These are phyloP conservation scores for Fusarium penzigii DNA, from an alignment of 2,329 filamentous ascomycete genomes.

Conservation along the genomic window DNA sequence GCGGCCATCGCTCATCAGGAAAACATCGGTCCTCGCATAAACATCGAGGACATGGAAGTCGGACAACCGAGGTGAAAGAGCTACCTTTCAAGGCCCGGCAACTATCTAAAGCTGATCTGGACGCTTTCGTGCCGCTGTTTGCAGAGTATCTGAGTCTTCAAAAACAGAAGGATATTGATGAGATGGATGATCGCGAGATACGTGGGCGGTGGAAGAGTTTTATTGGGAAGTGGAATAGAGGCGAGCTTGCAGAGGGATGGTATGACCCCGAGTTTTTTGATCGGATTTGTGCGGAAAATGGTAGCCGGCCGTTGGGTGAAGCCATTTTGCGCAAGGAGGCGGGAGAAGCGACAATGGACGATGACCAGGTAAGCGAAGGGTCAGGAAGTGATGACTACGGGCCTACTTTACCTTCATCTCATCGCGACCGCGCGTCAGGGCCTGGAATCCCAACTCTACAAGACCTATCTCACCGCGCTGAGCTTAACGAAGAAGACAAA, in stretches of 20 bases:
- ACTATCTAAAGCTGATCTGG: conserved; percentile 70
- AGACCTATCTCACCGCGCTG: conserved; percentile 67
- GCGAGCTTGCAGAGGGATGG: conserved; percentile 86
- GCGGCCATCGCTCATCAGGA: conserved; percentile 15
- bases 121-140: conserved; percentile 69
- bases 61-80: conserved; percentile 9
- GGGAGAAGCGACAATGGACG: conserved; percentile 31
- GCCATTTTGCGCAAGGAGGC: conserved; percentile 13
- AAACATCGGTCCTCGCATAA: conserved; percentile 28
- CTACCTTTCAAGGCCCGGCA: conserved; percentile 68
- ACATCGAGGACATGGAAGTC: conserved; percentile 19
- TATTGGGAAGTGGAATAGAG: conserved; percentile 85
- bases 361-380: conserved; percentile 43
- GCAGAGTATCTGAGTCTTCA: conserved; percentile 86
- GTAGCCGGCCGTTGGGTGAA: conserved; percentile 6
- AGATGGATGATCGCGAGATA: conserved; percentile 72
- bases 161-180: conserved; percentile 70
- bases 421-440: conserved; percentile 40
- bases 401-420: conserved; percentile 32
- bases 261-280: conserved; percentile 77
- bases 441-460: conserved; percentile 69
- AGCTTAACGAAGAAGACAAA: conserved; percentile 51
- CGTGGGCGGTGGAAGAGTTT: conserved; percentile 94
- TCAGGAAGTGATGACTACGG: conserved; percentile 57
- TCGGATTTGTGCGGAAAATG: conserved; percentile 34